phyloP scores from a whole-genome alignment of 495 filamentous ascomycete genomes.

The Podospora pseudocomata region DNA sequence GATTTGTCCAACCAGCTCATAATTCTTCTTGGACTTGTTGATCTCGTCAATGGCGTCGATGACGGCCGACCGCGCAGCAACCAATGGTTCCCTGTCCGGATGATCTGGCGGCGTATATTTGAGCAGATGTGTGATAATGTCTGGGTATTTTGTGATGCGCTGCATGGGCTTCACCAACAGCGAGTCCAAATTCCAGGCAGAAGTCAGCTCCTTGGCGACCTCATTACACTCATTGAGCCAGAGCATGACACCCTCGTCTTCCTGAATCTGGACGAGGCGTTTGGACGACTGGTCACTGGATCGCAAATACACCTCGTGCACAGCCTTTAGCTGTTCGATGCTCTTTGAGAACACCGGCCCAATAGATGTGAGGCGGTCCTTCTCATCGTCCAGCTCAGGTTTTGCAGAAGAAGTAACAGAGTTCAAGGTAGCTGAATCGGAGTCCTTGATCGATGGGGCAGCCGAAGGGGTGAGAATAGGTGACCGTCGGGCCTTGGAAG shows the following conservation, averaged over 20 bases:
- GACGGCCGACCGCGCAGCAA: slow-evolving; percentile 59
- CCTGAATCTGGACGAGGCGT: slow-evolving; percentile 67
- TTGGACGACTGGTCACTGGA: slow-evolving; percentile 83
- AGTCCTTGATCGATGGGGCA: slow-evolving; percentile 19
- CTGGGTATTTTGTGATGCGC: slow-evolving; percentile 84
- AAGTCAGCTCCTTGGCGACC: slow-evolving; percentile 81
- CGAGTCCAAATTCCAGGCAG: slow-evolving; percentile 90
- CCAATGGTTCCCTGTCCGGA: slow-evolving; percentile 69
- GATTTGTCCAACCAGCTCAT: slow-evolving; percentile 83
- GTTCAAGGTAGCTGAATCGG: slow-evolving; percentile 33
- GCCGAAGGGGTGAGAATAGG: slow-evolving; percentile 32
- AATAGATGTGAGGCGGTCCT: slow-evolving; percentile 70
- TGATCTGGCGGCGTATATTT: slow-evolving; percentile 76
- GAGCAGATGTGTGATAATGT: slow-evolving; percentile 72
- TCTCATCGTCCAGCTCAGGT: slow-evolving; percentile 44
- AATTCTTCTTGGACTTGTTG: slow-evolving; percentile 87
- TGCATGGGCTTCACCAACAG: slow-evolving; percentile 94
- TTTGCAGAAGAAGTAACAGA: slow-evolving; percentile 27
- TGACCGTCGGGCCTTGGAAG: slow-evolving; percentile 44
- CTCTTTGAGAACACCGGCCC: slow-evolving; percentile 74
- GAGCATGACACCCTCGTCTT: slow-evolving; percentile 69
- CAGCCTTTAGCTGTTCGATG: slow-evolving; percentile 73
- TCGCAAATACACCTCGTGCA: slow-evolving; percentile 80
- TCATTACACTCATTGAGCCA: slow-evolving; percentile 91
- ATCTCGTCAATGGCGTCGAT: slow-evolving; percentile 75